These are phyloP conservation scores for Kwoniella shivajii DNA, from an alignment of 1,284 basidiomycete genomes.

Conservation along the genomic window DNA sequence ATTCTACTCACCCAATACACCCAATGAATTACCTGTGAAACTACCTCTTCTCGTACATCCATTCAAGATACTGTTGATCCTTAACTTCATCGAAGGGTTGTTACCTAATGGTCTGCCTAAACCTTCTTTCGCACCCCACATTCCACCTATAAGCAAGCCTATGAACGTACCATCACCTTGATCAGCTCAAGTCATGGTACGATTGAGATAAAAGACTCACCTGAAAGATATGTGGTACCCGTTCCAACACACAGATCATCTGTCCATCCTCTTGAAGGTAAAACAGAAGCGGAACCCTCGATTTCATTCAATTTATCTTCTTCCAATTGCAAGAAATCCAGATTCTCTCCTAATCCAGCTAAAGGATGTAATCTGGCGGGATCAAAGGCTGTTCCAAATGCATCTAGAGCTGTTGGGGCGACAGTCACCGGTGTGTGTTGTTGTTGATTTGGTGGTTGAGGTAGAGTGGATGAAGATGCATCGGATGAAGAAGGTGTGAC, in stretches of 20 bases:
- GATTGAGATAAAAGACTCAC: conserved; percentile 61
- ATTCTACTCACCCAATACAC: conserved; percentile 76
- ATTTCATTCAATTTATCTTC: conserved; percentile 88
- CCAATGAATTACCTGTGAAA: conserved; percentile 97
- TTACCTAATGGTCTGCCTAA: conserved; percentile 75
- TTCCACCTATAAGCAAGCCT: conserved; percentile 91
- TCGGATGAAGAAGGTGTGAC: conserved; percentile 23
- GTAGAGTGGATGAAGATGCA: conserved; percentile 23
- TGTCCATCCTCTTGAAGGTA: conserved; percentile 95
- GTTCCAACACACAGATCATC: conserved; percentile 99
- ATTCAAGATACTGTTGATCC: conserved; percentile 97
- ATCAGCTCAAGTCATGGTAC: too few species aligned
- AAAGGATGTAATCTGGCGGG: conserved; percentile 87
- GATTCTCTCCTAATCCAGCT: conserved; percentile 75
- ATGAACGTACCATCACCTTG: conserved; percentile 30
- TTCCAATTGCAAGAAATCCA: conserved; percentile 89
- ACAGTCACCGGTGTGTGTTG: conserved; percentile 15
- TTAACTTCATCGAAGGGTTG: conserved; percentile 70
- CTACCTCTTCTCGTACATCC: conserved; percentile 94
- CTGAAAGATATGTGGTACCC: conserved; percentile 96
- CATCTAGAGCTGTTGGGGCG: conserved; percentile 69
- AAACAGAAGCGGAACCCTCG: conserved; percentile 79
- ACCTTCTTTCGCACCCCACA: conserved; percentile 96
- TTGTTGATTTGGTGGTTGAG: conserved; percentile 18
- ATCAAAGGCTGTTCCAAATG: conserved; percentile 82